Base-by-base conservation (phyloP, 2,329 filamentous ascomycete species). In the Dothiorella sarmentorum region DNA sequence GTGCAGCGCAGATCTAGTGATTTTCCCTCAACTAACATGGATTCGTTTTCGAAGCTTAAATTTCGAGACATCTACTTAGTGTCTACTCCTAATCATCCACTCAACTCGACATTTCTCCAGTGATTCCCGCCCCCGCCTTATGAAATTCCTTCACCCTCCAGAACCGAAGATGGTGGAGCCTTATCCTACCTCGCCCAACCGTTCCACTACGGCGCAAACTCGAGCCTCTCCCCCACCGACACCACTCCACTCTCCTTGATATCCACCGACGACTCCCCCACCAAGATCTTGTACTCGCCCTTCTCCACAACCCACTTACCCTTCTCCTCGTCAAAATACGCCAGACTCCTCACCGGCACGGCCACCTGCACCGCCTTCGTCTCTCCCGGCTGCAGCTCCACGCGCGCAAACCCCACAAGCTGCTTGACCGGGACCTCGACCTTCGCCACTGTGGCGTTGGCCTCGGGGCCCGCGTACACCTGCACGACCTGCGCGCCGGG, bases 381-480 rank as follows among this genome's bases (percentile, higher is more conserved):
- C 62, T 75, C 72, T 1, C 71, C 69, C 4, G 72, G 70, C 56
- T 67, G 63, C 29, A 75, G 51, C 61, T 69, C 65, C 0, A 74
- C 69, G 45, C 75, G 74, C 61, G 82, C 80, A 66, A 90, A 90
- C 0, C 84, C 86, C 24, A 85, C 84, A 1, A 90, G 76, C 71
- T 90, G 87, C 72, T 90, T 89, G 63, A 85, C 82, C 0, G 87
- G 87, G 22, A 86, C 75, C 0, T 82, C 82, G 15, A 90, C 75
- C 9, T 80, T 75, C 1, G n/a, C n/a, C n/a, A n/a, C n/a, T n/a
- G 84, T 84, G 68, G 82, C 83, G 52, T 82, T 76, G 3, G 87
- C 85, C n/a, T 79, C 77, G 45, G 90, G 77, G 10, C 56, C 52
- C 7, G 63, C 47, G 63, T 90, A 90, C 2, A 85, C 75, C 72